A percentile compares a stretch with the other conserved stretches of the same genome.
Evolutionary conservation across 257 asterid species (phyloP).

Genomic region (Orobanche coerulescens): DNA sequence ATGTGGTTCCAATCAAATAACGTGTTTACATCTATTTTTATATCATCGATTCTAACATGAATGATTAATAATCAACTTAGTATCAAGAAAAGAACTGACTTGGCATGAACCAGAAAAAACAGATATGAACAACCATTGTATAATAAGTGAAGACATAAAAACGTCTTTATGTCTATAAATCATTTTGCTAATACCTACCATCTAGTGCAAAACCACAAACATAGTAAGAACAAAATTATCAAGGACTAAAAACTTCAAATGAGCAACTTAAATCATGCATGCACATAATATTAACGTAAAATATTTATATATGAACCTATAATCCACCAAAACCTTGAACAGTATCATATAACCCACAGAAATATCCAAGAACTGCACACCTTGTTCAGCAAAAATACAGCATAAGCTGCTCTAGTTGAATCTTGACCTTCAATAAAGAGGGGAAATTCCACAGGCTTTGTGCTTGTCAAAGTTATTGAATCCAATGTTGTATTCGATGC

Average conservation of each 20-base stretch:
- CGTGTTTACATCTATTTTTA: neutral
- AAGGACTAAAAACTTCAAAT: conserved; percentile 1
- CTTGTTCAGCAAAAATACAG: conserved; percentile 95
- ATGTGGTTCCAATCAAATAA: neutral
- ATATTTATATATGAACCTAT: neutral
- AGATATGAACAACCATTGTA: neutral
- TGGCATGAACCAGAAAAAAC: neutral
- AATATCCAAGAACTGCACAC: conserved; percentile 33
- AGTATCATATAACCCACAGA: conserved; percentile 1
- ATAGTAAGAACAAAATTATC: neutral
- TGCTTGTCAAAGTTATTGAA: conserved; percentile 36
- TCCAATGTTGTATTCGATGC: conserved; percentile 39
- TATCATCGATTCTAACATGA: neutral
- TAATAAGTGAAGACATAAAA: neutral
- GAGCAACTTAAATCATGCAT: neutral
- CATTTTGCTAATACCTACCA: neutral
- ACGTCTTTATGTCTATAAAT: neutral
- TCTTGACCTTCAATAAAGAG: conserved; percentile 91
- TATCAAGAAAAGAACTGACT: neutral
- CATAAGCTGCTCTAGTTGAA: conserved; percentile 96
- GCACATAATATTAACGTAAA: neutral
- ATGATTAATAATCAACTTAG: neutral
- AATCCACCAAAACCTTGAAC: conserved; percentile 10
- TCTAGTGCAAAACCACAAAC: too few species aligned
- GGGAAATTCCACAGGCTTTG: conserved; percentile 75